Evolutionary conservation across 1,139 yeast genomes (phyloP).

Genomic region (Debaryomyces psychrophilus): DNA sequence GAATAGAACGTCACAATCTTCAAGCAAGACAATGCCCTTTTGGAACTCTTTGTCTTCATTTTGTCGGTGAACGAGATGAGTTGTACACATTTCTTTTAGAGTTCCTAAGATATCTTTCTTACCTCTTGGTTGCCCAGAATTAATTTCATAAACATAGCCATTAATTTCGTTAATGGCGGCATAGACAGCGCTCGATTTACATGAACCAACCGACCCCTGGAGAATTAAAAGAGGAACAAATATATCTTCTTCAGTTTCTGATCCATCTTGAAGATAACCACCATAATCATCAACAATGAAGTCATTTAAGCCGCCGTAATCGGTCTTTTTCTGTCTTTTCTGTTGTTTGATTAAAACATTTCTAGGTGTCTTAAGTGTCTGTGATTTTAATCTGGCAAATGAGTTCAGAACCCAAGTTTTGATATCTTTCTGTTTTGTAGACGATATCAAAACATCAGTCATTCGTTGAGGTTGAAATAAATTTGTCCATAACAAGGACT

Average conservation of each 20-base stretch:
- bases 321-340: slow-evolving; percentile 31
- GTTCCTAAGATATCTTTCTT: slow-evolving; percentile 67
- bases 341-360: slow-evolving; percentile 28
- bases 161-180: slow-evolving; percentile 64
- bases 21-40: slow-evolving; percentile 74
- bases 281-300: slow-evolving; percentile 37
- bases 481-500: slow-evolving; percentile 42
- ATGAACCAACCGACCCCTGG: slow-evolving; percentile 73
- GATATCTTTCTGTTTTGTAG: slow-evolving; percentile 26
- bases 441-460: slow-evolving; percentile 40
- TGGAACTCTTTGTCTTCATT: slow-evolving; percentile 44
- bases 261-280: slow-evolving; percentile 17
- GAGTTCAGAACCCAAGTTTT: slow-evolving; percentile 53
- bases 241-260: slow-evolving; percentile 34
- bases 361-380: slow-evolving; percentile 35
- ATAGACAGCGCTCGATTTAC: slow-evolving; percentile 77
- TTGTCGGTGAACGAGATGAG: slow-evolving; percentile 70
- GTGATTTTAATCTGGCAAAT: slow-evolving; percentile 43
- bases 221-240: slow-evolving; percentile 68
- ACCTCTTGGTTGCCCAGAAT: slow-evolving; percentile 71
- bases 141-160: slow-evolving; percentile 83
- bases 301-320: slow-evolving; percentile 19
- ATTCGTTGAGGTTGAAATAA: slow-evolving; percentile 44
- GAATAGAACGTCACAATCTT: slow-evolving; percentile 83
- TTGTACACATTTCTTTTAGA: slow-evolving; percentile 80